These are phyloP conservation scores for Exophiala calicioides DNA, from an alignment of 2,329 filamentous ascomycete genomes.

Conservation along the genomic window DNA sequence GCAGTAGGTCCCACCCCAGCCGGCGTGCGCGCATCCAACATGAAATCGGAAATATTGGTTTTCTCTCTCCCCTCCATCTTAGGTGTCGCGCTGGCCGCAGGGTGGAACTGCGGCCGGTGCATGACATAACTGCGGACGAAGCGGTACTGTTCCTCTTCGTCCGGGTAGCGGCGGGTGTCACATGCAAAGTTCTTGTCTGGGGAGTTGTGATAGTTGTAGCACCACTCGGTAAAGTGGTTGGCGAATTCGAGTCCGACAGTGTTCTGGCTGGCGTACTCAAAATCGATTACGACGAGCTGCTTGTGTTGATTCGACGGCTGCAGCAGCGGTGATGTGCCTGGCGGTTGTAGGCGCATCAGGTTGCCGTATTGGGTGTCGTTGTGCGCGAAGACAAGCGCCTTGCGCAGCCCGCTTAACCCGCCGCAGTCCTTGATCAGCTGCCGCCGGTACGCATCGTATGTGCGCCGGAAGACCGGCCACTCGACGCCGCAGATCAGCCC, in stretches of 20 bases:
- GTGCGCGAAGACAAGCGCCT: conserved; percentile 88
- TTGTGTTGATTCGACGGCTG: conserved; percentile 92
- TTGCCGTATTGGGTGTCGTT: conserved; percentile 99
- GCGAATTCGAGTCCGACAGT: conserved; percentile 85
- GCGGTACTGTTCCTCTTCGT: conserved; percentile 68
- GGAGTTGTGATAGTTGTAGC: conserved; percentile 91
- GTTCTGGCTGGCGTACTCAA: conserved; percentile 94
- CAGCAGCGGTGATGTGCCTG: conserved; percentile 76
- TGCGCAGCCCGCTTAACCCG: conserved; percentile 64
- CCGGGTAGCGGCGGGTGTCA: conserved; percentile 70
- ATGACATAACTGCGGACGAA: conserved; percentile 81
- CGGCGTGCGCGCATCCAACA: conserved; percentile 63
- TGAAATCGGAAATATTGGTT: conserved; percentile 58
- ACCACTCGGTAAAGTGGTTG: conserved; percentile 98
- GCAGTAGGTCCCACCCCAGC: conserved; percentile 26
- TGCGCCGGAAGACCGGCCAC: conserved; percentile 74
- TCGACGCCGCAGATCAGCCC: conserved; percentile 81
- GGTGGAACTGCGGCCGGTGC: conserved; percentile 70
- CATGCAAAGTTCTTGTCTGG: conserved; percentile 63
- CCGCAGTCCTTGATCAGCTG: conserved; percentile 75
- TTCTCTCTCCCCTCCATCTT: conserved; percentile 41
- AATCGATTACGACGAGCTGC: conserved; percentile 95
- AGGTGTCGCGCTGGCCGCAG: conserved; percentile 52
- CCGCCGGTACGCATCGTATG: conserved; percentile 74
- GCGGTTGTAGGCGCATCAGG: conserved; percentile 75